These are phyloP conservation scores for Rhododendron simsii DNA, from an alignment of 148 eudicot species.

Conservation along the genomic window DNA sequence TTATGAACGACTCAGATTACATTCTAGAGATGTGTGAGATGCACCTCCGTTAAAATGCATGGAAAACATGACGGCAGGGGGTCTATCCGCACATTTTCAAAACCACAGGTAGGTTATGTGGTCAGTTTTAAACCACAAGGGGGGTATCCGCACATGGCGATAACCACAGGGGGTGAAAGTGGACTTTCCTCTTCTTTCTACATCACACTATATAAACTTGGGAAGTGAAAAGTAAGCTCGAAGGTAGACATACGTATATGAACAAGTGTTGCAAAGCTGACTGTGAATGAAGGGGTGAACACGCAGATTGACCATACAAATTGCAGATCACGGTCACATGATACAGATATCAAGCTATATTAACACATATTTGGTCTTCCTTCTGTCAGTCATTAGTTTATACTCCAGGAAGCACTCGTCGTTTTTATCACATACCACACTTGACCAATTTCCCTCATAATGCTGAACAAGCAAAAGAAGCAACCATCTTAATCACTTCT, in stretches of 20 bases:
- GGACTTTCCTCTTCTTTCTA: too few relatives aligned
- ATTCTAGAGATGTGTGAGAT: too few relatives aligned
- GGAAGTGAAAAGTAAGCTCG: background rate
- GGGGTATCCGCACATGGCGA: too few relatives aligned
- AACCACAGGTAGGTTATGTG: too few relatives aligned
- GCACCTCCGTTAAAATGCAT: too few relatives aligned
- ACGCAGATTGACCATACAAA: background rate
- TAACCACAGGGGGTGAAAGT: too few relatives aligned
- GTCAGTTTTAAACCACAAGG: too few relatives aligned
- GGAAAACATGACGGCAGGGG: too few relatives aligned
- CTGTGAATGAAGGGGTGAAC: background rate
- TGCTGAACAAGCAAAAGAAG: background rate
- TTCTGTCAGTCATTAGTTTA: background rate
- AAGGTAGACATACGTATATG: background rate
- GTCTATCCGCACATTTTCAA: too few relatives aligned
- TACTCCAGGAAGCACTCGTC: background rate
- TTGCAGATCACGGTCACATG: background rate
- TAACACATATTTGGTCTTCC: background rate
- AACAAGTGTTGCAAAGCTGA: conserved; percentile 6
- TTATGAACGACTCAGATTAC: too few relatives aligned
- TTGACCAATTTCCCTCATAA: background rate
- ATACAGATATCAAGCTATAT: background rate
- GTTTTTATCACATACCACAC: background rate
- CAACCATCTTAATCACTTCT: background rate
- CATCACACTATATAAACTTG: background rate